A percentile compares a stretch with the other conserved stretches of the same genome.
Evolutionary conservation across 257 asterid genomes (phyloP).

Genomic region (Solanum lignicaule): DNA sequence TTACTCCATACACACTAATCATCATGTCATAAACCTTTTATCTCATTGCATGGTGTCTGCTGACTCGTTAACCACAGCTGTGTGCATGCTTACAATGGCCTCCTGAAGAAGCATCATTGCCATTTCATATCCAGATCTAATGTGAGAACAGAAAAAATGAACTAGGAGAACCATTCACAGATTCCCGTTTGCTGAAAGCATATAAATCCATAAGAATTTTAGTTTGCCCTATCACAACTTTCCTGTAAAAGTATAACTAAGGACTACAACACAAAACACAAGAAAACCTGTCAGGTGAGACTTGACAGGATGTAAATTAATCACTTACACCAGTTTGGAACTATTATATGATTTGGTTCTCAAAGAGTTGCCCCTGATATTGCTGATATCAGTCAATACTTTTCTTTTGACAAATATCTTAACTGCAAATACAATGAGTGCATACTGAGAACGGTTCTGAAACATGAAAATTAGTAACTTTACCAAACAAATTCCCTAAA

Average conservation of each 20-base stretch:
- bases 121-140: neutral
- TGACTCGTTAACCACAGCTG: neutral
- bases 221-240: neutral
- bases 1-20: neutral
- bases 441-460: neutral
- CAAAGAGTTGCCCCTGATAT: conserved; percentile 36
- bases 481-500: neutral
- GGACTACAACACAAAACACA: neutral
- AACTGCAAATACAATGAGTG: conserved; percentile 27
- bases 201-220: neutral
- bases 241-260: neutral
- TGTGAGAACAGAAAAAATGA: neutral
- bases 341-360: conserved; percentile 26
- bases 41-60: neutral
- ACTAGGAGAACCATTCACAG: neutral
- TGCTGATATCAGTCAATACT: conserved; percentile 75
- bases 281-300: neutral
- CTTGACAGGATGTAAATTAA: neutral
- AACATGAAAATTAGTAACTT: neutral
- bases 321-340: conserved; percentile 44
- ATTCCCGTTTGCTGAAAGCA: neutral
- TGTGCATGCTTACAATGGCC: neutral
- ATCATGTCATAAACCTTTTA: neutral
- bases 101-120: neutral
- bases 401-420: conserved; percentile 46